These are phyloP conservation scores for Mucor irregularis DNA, from an alignment of 371 early-diverging fungal species.

Conservation along the genomic window DNA sequence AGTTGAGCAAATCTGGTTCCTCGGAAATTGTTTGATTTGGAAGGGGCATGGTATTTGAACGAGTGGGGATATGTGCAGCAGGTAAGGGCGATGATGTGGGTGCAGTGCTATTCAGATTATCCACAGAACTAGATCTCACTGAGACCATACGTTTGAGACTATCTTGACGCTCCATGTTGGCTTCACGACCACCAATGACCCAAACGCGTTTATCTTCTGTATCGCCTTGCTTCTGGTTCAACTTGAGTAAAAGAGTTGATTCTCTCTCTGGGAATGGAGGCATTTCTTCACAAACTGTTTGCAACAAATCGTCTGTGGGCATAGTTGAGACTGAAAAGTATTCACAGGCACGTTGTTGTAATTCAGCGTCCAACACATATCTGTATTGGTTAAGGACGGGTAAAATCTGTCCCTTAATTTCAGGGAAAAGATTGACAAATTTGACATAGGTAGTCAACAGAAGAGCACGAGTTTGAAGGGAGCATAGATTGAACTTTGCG, in stretches of 20 bases:
- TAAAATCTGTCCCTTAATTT: constrained; percentile 87
- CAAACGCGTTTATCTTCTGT: constrained; percentile 96
- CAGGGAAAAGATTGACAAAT: constrained; percentile 94
- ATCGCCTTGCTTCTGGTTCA: constrained; percentile 83
- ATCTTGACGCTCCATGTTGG: constrained; percentile 60
- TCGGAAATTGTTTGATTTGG: neutral
- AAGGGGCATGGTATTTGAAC: constrained; percentile 23
- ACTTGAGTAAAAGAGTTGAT: constrained; percentile 78
- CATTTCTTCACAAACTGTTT: constrained; percentile 95
- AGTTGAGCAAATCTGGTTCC: constrained; percentile 37
- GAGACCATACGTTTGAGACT: constrained; percentile 48
- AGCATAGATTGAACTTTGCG: constrained; percentile 81
- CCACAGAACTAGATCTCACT: constrained; percentile 34
- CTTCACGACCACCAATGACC: constrained; percentile 91
- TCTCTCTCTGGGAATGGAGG: constrained; percentile 95
- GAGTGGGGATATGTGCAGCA: constrained; percentile 6
- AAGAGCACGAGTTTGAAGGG: constrained; percentile 79
- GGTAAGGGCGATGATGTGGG: neutral
- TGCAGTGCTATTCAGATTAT: constrained; percentile 9
- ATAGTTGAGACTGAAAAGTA: constrained; percentile 85
- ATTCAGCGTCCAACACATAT: constrained; percentile 88
- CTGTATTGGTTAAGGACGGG: constrained; percentile 84
- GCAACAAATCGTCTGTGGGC: constrained; percentile 86
- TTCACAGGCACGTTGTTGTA: constrained; percentile 96
- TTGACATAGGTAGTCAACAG: constrained; percentile 92